Evolutionary conservation across 2,329 filamentous ascomycete genomes (phyloP), one percentile per base, ranked within the genome.

Genomic region (Setomelanomma holmii): DNA sequence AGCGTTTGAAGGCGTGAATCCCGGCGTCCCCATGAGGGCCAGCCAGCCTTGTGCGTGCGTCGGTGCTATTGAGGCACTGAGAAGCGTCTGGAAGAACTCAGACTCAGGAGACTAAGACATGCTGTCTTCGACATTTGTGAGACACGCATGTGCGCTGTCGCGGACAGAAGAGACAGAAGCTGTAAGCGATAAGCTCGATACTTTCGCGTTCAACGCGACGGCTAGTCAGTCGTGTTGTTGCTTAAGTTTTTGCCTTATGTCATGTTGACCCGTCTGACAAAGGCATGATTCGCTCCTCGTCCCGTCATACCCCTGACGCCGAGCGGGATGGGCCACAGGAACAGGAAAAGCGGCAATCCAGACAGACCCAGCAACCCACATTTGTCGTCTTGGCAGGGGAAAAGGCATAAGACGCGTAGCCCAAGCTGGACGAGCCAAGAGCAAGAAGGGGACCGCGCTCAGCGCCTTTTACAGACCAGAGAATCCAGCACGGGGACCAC

Each of bases 341-440:
- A 69, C 68, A 68, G 60, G 63, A 53, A 56, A 63, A 48, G 61
- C 64, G 60, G 53, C 50, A 47, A 38, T 45, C 49, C 50, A 58
- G 48, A 46, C 45, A 51, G 36, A 48, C 53, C 44, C 47, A 43
- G 43, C 27, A 55, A 35, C 45, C 55, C 56, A 56, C 60, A 46
- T 40, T 51, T 22, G 47, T 22, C 17, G 27, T 23, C 70, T 73
- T 73, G 68, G 69, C 70, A 73, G 69, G 70, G 64, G 65, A 63
- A n/a, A n/a, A 51, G 56, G 42, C 44, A 57, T 52, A 52, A 35
- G 39, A 43, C 35, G 34, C 33, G 49, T 39, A 43, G 49, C 34
- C 45, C 16, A 27, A 39, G 42, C 6, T 41, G 59, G 51, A 40
- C 38, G 46, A 20, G 51, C 50, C 56, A 54, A 51, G 33, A 27